Conservation (phyloP, 2,329 filamentous ascomycete species). For the Fusarium sp. region DNA sequence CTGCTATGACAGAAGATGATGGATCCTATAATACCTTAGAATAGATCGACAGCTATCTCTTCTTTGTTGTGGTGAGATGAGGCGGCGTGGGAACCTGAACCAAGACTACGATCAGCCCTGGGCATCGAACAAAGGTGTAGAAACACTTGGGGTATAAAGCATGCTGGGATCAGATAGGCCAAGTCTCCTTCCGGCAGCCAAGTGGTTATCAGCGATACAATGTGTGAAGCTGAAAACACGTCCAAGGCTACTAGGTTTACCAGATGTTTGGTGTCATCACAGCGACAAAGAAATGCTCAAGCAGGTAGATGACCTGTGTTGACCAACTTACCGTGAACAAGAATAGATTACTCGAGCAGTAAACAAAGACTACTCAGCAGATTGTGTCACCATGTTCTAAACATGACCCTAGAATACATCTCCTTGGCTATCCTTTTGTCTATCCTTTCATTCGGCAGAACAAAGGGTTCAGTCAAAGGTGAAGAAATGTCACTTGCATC, state of each 20-base stretch:
- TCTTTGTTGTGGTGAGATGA: background rate
- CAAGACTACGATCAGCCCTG: constrained; percentile 30
- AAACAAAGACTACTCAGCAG: background rate
- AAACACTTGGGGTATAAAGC: background rate
- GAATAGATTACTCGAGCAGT: background rate
- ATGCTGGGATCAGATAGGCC: constrained; percentile 41
- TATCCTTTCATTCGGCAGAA: constrained; percentile 10
- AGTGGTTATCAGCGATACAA: constrained; percentile 39
- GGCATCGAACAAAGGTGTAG: background rate
- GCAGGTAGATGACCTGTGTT: background rate
- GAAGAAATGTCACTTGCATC: constrained; percentile 68
- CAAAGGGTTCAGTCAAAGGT: constrained; percentile 1
- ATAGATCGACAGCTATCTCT: background rate
- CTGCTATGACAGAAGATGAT: background rate
- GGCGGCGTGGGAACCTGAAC: background rate
- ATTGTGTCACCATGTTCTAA: background rate
- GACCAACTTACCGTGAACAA: constrained; percentile 31
- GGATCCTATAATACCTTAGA: no score
- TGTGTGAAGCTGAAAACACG: constrained; percentile 42
- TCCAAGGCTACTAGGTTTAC: constrained; percentile 54
- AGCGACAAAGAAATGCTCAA: background rate
- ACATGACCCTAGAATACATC: background rate
- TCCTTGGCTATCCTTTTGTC: background rate
- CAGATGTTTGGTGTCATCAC: constrained; percentile 56
- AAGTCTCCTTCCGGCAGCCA: constrained; percentile 42